These are phyloP conservation scores for Carallia pectinifolia DNA, from an alignment of 345 rosid genomes.

Conservation along the genomic window DNA sequence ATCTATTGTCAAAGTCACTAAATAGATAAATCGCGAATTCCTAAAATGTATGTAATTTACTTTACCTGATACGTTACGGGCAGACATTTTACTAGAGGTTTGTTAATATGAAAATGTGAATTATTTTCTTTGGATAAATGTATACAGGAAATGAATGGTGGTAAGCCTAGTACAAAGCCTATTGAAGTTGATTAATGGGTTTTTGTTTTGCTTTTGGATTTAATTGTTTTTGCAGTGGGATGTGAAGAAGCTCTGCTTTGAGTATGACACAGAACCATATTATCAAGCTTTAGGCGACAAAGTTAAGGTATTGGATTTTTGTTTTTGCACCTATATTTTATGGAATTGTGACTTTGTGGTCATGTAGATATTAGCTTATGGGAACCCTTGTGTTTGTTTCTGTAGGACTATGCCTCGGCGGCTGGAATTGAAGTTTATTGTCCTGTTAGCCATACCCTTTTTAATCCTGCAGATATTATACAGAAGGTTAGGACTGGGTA, in stretches of 20 bases:
- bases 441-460: slow-evolving; percentile 89
- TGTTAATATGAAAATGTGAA: too few relatives aligned
- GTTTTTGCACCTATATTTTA: background rate
- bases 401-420: slow-evolving; percentile 58
- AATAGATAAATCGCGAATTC: too few relatives aligned
- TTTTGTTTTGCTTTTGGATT: background rate
- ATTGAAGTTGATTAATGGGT: background rate
- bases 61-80: too few relatives aligned
- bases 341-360: background rate
- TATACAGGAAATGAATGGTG: too few relatives aligned
- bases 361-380: background rate
- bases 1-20: too few relatives aligned
- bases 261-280: slow-evolving; percentile 82
- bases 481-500: slow-evolving; percentile 41
- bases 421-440: slow-evolving; percentile 73
- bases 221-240: slow-evolving; percentile 59
- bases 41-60: too few relatives aligned
- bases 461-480: slow-evolving; percentile 67
- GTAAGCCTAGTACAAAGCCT: too few relatives aligned
- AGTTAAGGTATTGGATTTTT: slow-evolving; percentile 52
- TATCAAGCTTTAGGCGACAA: slow-evolving; percentile 67
- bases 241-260: slow-evolving; percentile 73
- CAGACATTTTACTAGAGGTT: too few relatives aligned
- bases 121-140: too few relatives aligned
- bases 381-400: slow-evolving; percentile 2